Percentiles rank a stretch among this genome's conserved stretches.
These are phyloP conservation scores for Boletus coccyginus DNA, from an alignment of 768 basidiomycete genomes.

Conservation along the genomic window DNA sequence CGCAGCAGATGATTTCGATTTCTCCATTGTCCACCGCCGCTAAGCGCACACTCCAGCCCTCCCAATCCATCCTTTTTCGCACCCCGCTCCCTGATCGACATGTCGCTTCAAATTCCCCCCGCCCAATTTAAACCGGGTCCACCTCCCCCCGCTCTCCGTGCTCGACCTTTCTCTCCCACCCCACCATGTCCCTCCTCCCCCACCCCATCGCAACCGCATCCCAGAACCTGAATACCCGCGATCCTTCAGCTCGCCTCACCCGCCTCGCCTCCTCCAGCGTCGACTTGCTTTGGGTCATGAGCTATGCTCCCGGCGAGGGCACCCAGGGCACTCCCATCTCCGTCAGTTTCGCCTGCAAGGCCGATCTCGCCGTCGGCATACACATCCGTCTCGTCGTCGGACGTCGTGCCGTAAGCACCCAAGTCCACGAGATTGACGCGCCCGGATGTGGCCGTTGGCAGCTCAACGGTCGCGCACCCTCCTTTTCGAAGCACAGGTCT, in stretches of 20 bases:
- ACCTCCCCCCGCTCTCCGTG: background rate
- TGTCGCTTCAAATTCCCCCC: slow-evolving; percentile 2
- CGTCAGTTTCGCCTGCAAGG: slow-evolving; percentile 45
- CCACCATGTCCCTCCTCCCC: slow-evolving; percentile 2
- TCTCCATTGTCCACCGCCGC: slow-evolving; percentile 11
- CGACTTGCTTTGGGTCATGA: slow-evolving; percentile 62
- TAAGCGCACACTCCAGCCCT: background rate
- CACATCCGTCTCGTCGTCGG: slow-evolving; percentile 77
- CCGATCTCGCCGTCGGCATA: slow-evolving; percentile 32
- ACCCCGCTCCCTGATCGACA: slow-evolving; percentile 20
- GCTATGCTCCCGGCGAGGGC: slow-evolving; percentile 64
- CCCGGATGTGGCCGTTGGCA: slow-evolving; percentile 56
- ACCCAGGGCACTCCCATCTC: slow-evolving; percentile 60
- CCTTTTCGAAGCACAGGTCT: slow-evolving; percentile 40
- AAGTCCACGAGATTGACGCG: slow-evolving; percentile 53
- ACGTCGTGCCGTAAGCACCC: slow-evolving; percentile 61
- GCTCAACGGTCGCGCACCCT: slow-evolving; percentile 60
- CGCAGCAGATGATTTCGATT: background rate
- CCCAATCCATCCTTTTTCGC: slow-evolving; percentile 12
- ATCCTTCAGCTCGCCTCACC: slow-evolving; percentile 7
- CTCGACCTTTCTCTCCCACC: background rate
- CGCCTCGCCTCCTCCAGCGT: slow-evolving; percentile 44
- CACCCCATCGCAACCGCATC: background rate
- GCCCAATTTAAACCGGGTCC: slow-evolving; percentile 26
- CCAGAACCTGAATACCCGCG: slow-evolving; percentile 10